These are phyloP conservation scores for Xerocomellus amylosporus DNA, from an alignment of 768 basidiomycete species.

Conservation along the genomic window DNA sequence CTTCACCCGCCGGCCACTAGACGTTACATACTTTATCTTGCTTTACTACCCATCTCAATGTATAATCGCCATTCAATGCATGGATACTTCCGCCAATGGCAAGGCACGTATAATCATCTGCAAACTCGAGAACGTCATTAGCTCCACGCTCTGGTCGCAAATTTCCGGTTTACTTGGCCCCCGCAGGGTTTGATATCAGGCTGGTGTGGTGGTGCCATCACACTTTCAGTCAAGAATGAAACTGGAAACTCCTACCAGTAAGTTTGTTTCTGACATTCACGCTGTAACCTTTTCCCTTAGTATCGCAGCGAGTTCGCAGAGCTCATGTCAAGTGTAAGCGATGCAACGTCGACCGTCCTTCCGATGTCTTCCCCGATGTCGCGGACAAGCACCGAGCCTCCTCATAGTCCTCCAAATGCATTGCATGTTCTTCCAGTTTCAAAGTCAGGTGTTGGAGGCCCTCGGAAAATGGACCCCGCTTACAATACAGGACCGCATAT, in stretches of 20 bases:
- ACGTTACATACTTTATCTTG: conserved; percentile 36
- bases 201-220: neutral
- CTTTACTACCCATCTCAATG: conserved; percentile 35
- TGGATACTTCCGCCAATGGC: conserved; percentile 26
- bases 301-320: neutral
- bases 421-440: neutral
- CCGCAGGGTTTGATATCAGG: conserved; percentile 10
- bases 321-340: conserved; percentile 18
- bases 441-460: conserved; percentile 17
- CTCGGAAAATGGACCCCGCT: conserved; percentile 15
- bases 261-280: neutral
- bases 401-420: neutral
- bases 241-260: conserved; percentile 1
- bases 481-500: neutral
- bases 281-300: neutral
- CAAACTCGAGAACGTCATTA: neutral
- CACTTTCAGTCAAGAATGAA: conserved; percentile 8
- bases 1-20: conserved; percentile 48
- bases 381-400: conserved; percentile 6
- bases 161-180: neutral
- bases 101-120: conserved; percentile 20
- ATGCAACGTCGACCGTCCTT: conserved; percentile 12
- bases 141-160: neutral
- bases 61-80: conserved; percentile 38
- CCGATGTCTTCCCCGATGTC: conserved; percentile 15